phyloP scores from a whole-genome alignment of 805 yeast genomes.

The Lachancea lanzarotensis region DNA sequence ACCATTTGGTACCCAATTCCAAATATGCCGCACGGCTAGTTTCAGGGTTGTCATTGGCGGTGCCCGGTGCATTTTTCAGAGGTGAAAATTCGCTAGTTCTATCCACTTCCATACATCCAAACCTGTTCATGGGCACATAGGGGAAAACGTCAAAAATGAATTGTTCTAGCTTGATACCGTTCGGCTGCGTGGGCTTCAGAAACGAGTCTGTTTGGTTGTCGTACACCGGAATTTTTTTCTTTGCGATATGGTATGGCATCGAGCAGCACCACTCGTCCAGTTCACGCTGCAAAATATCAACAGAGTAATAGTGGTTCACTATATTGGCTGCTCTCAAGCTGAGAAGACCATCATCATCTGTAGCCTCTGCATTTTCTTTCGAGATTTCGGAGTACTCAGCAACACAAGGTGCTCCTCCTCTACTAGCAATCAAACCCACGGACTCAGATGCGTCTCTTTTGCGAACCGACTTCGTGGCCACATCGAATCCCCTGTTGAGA shows the following conservation, averaged over 20 bases:
- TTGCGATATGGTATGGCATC: constrained; percentile 93
- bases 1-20: constrained; percentile 69
- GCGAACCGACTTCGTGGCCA: constrained; percentile 93
- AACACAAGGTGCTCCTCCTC: constrained; percentile 68
- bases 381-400: constrained; percentile 93
- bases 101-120: constrained; percentile 89
- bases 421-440: constrained; percentile 86
- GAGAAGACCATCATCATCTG: constrained; percentile 55
- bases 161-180: constrained; percentile 93
- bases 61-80: constrained; percentile 80
- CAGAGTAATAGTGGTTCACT: constrained; percentile 92
- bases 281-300: constrained; percentile 53
- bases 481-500: constrained; percentile 52
- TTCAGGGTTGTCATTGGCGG: constrained; percentile 78
- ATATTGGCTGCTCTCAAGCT: constrained; percentile 90
- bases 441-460: constrained; percentile 81
- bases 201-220: constrained; percentile 42
- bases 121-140: constrained; percentile 56
- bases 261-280: constrained; percentile 64
- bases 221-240: constrained; percentile 71
- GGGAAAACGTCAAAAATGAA: constrained; percentile 96
- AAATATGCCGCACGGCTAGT: constrained; percentile 66
- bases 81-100: constrained; percentile 88
- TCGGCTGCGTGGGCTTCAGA: constrained; percentile 63
- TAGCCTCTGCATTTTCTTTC: constrained; percentile 59